Conservation (phyloP, 1,139 yeast genomes). For the Kluyveromyces sp. region DNA sequence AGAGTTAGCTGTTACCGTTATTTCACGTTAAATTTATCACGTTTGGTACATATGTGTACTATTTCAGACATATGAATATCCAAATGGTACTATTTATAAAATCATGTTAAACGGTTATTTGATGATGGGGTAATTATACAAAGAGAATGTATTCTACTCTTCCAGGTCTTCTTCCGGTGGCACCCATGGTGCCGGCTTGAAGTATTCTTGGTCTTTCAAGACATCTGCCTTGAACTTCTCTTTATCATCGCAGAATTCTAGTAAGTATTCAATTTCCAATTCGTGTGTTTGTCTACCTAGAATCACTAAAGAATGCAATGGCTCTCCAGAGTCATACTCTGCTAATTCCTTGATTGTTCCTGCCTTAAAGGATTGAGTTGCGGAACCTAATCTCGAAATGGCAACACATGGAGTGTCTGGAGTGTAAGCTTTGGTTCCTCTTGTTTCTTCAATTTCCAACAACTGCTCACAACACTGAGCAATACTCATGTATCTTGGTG, state of each 20-base stretch:
- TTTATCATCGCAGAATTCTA: constrained; percentile 65
- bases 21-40: too few relatives aligned
- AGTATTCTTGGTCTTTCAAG: constrained; percentile 62
- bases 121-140: too few relatives aligned
- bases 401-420: constrained; percentile 90
- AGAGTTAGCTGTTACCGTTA: too few relatives aligned
- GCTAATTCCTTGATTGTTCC: constrained; percentile 72
- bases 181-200: constrained; percentile 45
- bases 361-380: constrained; percentile 73
- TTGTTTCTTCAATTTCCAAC: constrained; percentile 72
- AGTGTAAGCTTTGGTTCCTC: constrained; percentile 71
- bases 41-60: too few relatives aligned
- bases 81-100: too few relatives aligned
- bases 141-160: too few relatives aligned
- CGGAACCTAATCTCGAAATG: constrained; percentile 83
- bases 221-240: constrained; percentile 55
- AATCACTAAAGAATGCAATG: constrained; percentile 84
- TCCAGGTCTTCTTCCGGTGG: constrained; percentile 32
- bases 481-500: constrained; percentile 93
- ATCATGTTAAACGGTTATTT: too few relatives aligned
- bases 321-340: constrained; percentile 86
- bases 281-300: constrained; percentile 94
- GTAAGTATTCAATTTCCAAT: constrained; percentile 76
- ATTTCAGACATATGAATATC: too few relatives aligned
- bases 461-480: constrained; percentile 84